phyloP scores from a whole-genome alignment of 169 alveolate species.

The Miamiensis avidus region DNA sequence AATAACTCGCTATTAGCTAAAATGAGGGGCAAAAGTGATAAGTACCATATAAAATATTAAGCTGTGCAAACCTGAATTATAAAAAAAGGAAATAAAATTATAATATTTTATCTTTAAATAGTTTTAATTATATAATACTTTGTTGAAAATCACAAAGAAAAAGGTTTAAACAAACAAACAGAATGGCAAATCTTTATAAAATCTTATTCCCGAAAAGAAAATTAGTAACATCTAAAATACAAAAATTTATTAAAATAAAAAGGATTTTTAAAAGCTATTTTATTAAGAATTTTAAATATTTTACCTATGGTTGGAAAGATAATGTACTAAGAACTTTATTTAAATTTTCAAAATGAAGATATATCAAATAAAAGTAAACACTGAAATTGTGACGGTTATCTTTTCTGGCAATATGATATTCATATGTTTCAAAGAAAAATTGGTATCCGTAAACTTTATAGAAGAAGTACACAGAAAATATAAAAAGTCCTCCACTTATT shows the following conservation, averaged over 20 bases:
- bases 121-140: slow-evolving; percentile 55
- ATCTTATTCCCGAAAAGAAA: slow-evolving; percentile 55
- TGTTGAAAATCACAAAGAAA: slow-evolving; percentile 94
- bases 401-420: slow-evolving; percentile 94
- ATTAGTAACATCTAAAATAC: slow-evolving; percentile 25
- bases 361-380: slow-evolving; percentile 93
- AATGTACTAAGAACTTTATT: slow-evolving; percentile 58
- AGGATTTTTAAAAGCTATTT: slow-evolving; percentile 8
- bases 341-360: slow-evolving; percentile 77
- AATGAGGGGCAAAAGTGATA: slow-evolving; percentile 83
- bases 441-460: slow-evolving; percentile 90
- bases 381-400: slow-evolving; percentile 98
- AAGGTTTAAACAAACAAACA: slow-evolving; percentile 86
- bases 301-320: slow-evolving; percentile 47
- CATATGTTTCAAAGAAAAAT: slow-evolving; percentile 92
- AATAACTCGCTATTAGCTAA: slow-evolving; percentile 52
- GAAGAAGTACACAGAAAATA: slow-evolving; percentile 67
- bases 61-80: slow-evolving; percentile 83
- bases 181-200: slow-evolving; percentile 70
- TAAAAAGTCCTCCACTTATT: slow-evolving; percentile 75
- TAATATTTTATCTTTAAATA: too few relatives aligned
- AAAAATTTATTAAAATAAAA: not conserved
- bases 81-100: too few relatives aligned
- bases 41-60: slow-evolving; percentile 92
- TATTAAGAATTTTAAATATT: slow-evolving; percentile 21